Evolutionary conservation across 2,329 filamentous ascomycete species (phyloP).

Genomic region (Cordyceps tenuipes): DNA sequence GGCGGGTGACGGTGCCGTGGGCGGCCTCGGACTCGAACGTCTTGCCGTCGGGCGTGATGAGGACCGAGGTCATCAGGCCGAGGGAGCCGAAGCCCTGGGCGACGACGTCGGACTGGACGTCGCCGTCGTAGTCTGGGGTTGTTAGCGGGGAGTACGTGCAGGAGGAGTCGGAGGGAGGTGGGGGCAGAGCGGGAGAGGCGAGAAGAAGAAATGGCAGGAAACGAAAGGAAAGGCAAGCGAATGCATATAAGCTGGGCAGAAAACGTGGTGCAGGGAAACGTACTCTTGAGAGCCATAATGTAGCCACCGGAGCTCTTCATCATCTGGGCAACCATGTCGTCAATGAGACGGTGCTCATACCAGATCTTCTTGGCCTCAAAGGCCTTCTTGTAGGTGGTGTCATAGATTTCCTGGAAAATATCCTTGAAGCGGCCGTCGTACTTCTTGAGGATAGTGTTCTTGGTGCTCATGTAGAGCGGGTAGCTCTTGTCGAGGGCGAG

Average conservation of each 20-base stretch:
- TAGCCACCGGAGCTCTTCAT: slow-evolving; percentile 96
- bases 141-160: slow-evolving; percentile 1
- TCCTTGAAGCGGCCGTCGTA: slow-evolving; percentile 99
- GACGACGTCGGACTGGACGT: slow-evolving; percentile 97
- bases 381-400: slow-evolving; percentile 73
- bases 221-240: no score
- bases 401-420: slow-evolving; percentile 96
- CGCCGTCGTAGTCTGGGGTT: slow-evolving; percentile 83
- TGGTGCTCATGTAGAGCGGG: slow-evolving; percentile 99
- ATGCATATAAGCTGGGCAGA: no score
- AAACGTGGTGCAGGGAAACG: slow-evolving; percentile 26
- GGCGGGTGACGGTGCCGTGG: slow-evolving; percentile 95
- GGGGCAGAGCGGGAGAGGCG: not conserved
- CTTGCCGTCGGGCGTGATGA: slow-evolving; percentile 93
- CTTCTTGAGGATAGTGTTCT: slow-evolving; percentile 99
- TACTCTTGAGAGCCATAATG: slow-evolving; percentile 97
- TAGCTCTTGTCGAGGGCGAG: slow-evolving; percentile 77
- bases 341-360: slow-evolving; percentile 98
- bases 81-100: slow-evolving; percentile 97
- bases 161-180: not conserved
- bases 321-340: slow-evolving; percentile 99
- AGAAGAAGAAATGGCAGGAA: no score
- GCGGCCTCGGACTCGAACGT: slow-evolving; percentile 97
- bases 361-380: slow-evolving; percentile 92
- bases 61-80: slow-evolving; percentile 95